A percentile compares a stretch with the other conserved stretches of the same genome.
Conservation (phyloP, 2,329 filamentous ascomycete species). For the Dactylellina parvicollis region DNA sequence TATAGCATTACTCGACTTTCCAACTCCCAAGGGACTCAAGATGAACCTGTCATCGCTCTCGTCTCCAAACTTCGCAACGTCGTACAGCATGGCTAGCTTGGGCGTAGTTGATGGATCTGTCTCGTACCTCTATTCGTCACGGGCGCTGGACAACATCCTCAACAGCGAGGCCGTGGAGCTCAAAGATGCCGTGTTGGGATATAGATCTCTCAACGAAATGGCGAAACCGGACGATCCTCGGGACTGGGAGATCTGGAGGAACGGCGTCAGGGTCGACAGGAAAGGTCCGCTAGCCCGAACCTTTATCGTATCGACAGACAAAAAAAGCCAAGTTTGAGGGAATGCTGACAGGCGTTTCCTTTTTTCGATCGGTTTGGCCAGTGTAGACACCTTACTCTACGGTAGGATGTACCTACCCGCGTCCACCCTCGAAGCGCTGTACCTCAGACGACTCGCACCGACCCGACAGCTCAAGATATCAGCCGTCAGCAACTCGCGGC, state of each 20-base stretch:
- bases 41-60: slow-evolving; percentile 90
- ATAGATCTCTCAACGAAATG: slow-evolving; percentile 78
- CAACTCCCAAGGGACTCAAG: slow-evolving; percentile 82
- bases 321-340: slow-evolving; percentile 10
- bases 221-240: slow-evolving; percentile 65
- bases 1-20: slow-evolving; percentile 84
- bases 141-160: slow-evolving; percentile 74
- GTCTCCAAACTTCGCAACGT: slow-evolving; percentile 91
- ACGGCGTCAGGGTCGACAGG: slow-evolving; percentile 65
- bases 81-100: slow-evolving; percentile 87
- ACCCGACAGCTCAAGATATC: slow-evolving; percentile 82
- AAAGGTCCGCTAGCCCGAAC: slow-evolving; percentile 64
- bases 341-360: slow-evolving; percentile 24
- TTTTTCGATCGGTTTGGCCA: slow-evolving; percentile 47
- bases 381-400: slow-evolving; percentile 72
- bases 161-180: slow-evolving; percentile 80
- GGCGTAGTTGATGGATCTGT: slow-evolving; percentile 96
- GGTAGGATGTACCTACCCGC: slow-evolving; percentile 83
- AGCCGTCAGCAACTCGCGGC: slow-evolving; percentile 75
- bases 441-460: slow-evolving; percentile 79
- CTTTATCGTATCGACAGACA: too few species aligned
- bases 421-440: slow-evolving; percentile 85
- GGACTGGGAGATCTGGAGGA: slow-evolving; percentile 68
- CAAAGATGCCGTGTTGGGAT: slow-evolving; percentile 80
- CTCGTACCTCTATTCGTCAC: slow-evolving; percentile 92